A percentile compares a stretch with the other conserved stretches of the same genome.
These are phyloP conservation scores for Ceratocystis alfenasii DNA, from an alignment of 2,329 filamentous ascomycete genomes.

Conservation along the genomic window DNA sequence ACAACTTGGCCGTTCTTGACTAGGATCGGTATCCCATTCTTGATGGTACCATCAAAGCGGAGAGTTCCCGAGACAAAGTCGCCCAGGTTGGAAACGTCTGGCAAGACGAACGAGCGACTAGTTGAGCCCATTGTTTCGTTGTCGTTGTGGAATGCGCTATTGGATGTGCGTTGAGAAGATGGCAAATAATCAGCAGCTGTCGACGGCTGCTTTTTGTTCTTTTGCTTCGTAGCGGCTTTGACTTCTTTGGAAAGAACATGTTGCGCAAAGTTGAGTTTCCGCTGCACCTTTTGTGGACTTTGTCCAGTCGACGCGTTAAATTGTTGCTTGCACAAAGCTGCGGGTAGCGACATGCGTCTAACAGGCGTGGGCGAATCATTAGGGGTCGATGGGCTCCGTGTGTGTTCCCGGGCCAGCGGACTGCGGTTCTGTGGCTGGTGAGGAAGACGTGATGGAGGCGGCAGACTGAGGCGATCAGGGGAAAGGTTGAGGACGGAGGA, in stretches of 20 bases:
- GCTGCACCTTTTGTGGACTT: slow-evolving; percentile 18
- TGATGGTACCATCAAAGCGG: slow-evolving; percentile 39
- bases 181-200: neutral
- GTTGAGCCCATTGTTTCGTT: slow-evolving; percentile 28
- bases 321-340: slow-evolving; percentile 19
- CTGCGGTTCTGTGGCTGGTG: slow-evolving; percentile 30
- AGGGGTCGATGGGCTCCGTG: slow-evolving; percentile 26
- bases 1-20: slow-evolving; percentile 43
- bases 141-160: slow-evolving; percentile 18
- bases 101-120: slow-evolving; percentile 42
- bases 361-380: slow-evolving; percentile 18
- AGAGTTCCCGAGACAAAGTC: slow-evolving; percentile 46
- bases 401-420: slow-evolving; percentile 32
- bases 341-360: slow-evolving; percentile 22
- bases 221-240: slow-evolving; percentile 20
- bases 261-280: slow-evolving; percentile 22
- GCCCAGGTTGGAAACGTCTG: slow-evolving; percentile 43
- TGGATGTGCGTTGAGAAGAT: slow-evolving; percentile 22
- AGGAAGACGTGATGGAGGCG: slow-evolving; percentile 27
- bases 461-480: slow-evolving; percentile 31
- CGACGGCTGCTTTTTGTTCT: slow-evolving; percentile 15
- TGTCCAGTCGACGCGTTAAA: slow-evolving; percentile 6
- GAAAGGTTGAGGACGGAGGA: slow-evolving; percentile 32
- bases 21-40: slow-evolving; percentile 44
- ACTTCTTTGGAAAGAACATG: slow-evolving; percentile 22